Percentiles rank a stretch among this genome's conserved stretches.
phyloP scores from a whole-genome alignment of 1,284 basidiomycete genomes.

The Boletus albobrunnescens region DNA sequence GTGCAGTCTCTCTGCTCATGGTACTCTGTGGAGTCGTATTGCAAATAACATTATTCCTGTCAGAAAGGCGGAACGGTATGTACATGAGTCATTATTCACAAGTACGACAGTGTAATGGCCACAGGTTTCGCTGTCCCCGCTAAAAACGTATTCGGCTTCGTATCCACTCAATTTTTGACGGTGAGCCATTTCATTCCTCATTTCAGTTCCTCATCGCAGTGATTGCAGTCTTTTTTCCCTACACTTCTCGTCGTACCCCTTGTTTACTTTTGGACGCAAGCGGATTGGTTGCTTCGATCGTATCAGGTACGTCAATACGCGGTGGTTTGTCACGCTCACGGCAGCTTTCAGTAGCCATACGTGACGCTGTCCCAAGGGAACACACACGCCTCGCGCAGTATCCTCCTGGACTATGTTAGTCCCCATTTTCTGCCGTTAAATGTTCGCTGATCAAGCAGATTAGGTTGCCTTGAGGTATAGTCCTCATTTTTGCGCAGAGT shows the following conservation, averaged over 20 bases:
- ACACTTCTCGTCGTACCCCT: slow-evolving; percentile 41
- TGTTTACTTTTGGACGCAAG: slow-evolving; percentile 41
- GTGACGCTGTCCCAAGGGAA: slow-evolving; percentile 49
- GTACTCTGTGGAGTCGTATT: slow-evolving; percentile 47
- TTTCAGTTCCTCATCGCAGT: slow-evolving; percentile 8
- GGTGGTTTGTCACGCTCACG: slow-evolving; percentile 18
- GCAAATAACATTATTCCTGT: slow-evolving; percentile 43
- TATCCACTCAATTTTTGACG: slow-evolving; percentile 52
- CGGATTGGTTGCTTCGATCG: slow-evolving; percentile 47
- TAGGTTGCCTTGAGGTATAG: slow-evolving; percentile 45
- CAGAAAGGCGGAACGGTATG: slow-evolving; percentile 43
- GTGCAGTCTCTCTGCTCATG: slow-evolving; percentile 41
- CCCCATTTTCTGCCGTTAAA: not conserved
- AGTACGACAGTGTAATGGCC: not conserved
- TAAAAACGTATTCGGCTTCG: slow-evolving; percentile 46
- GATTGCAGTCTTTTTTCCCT: slow-evolving; percentile 53
- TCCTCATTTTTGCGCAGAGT: not conserved
- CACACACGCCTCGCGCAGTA: slow-evolving; percentile 48
- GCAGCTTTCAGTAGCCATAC: slow-evolving; percentile 43
- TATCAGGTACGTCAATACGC: slow-evolving; percentile 41
- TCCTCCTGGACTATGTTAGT: slow-evolving; percentile 62
- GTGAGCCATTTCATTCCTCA: slow-evolving; percentile 37
- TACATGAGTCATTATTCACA: not conserved
- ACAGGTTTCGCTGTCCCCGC: slow-evolving; percentile 52
- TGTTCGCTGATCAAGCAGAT: slow-evolving; percentile 1